phyloP scores from a whole-genome alignment of 805 yeast species.

The Schizosaccharomyces pombe region DNA sequence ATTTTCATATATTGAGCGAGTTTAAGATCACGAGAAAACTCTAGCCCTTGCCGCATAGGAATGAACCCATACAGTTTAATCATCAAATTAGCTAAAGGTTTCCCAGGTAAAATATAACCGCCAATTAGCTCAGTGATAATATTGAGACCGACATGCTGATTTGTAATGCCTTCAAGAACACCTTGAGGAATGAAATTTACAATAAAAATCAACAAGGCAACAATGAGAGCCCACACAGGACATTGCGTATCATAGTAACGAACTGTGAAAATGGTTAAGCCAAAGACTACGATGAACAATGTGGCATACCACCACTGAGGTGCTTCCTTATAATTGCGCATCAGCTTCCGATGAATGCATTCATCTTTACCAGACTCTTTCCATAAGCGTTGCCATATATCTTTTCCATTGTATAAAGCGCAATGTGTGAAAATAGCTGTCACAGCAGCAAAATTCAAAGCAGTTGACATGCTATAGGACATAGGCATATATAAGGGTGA shows the following conservation, averaged over 20 bases:
- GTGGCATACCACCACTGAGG: slow-evolving; percentile 40
- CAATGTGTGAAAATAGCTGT: slow-evolving; percentile 4
- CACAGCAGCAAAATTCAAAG: slow-evolving; percentile 23
- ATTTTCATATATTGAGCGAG: slow-evolving; percentile 41
- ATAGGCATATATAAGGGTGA: slow-evolving; percentile 42
- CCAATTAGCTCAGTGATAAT: slow-evolving; percentile 41
- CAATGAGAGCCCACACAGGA: slow-evolving; percentile 39
- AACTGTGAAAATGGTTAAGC: slow-evolving; percentile 21
- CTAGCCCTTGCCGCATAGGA: slow-evolving; percentile 30
- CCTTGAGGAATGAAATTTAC: slow-evolving; percentile 38
- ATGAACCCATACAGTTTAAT: slow-evolving; percentile 35
- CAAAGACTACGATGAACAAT: slow-evolving; percentile 24
- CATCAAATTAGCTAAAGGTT: slow-evolving; percentile 37
- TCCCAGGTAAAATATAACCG: slow-evolving; percentile 42
- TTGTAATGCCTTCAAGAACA: slow-evolving; percentile 38
- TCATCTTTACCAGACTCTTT: slow-evolving; percentile 12
- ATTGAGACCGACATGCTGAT: slow-evolving; percentile 33
- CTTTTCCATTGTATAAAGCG: slow-evolving; percentile 5
- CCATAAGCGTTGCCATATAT: slow-evolving; percentile 15
- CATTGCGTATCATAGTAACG: slow-evolving; percentile 24
- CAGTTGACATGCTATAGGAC: slow-evolving; percentile 31
- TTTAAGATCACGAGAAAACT: slow-evolving; percentile 33
- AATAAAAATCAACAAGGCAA: slow-evolving; percentile 31
- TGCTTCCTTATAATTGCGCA: slow-evolving; percentile 34
- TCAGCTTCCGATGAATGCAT: slow-evolving; percentile 33